Percentiles rank a stretch among this genome's conserved stretches.
phyloP scores from a whole-genome alignment of 2,329 filamentous ascomycete genomes.

The Nothomitra cinnamomea region DNA sequence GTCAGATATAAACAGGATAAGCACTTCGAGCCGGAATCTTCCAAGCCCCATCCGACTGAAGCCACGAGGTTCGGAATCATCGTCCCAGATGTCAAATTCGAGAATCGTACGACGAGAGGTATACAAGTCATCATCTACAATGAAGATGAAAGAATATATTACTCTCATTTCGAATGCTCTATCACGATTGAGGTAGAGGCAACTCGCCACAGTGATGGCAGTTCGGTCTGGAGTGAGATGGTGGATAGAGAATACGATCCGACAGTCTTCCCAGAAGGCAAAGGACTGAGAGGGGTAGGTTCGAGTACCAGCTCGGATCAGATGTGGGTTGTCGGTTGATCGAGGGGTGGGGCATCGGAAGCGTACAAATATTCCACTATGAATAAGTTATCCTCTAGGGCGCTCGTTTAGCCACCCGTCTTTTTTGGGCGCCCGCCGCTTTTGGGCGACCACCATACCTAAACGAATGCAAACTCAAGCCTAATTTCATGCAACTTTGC shows the following conservation, averaged over 20 bases:
- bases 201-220: not conserved
- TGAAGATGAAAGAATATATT: not conserved
- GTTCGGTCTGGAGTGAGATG: not conserved
- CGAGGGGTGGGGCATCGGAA: no score
- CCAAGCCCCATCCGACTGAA: not conserved
- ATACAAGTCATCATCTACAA: constrained; percentile 1
- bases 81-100: not conserved
- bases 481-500: no score
- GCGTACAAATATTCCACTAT: no score
- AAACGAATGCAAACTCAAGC: no score
- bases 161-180: not conserved
- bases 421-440: no score
- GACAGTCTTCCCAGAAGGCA: not conserved
- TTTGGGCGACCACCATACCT: no score
- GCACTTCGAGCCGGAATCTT: not conserved
- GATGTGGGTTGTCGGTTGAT: not conserved
- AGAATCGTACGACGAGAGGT: not conserved
- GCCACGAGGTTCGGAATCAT: not conserved
- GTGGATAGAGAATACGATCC: not conserved
- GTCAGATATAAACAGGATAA: not conserved
- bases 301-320: not conserved
- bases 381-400: no score
- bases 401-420: no score
- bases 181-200: not conserved
- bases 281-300: not conserved